Base-by-base conservation (phyloP, 768 basidiomycete species). In the Russula earlei region DNA sequence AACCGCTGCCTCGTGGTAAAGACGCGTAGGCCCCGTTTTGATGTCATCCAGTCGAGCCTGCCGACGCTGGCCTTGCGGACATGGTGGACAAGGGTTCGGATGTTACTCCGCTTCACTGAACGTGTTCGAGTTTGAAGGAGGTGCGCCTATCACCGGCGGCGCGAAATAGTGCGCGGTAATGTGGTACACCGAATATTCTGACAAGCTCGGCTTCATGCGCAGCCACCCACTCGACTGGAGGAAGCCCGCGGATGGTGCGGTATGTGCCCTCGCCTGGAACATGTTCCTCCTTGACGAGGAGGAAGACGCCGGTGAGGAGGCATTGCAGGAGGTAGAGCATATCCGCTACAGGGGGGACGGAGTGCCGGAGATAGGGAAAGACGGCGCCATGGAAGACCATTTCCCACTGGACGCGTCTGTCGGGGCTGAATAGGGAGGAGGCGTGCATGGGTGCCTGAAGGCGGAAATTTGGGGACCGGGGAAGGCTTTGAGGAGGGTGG, bases 391-490 rank as follows among this genome's bases (percentile, higher is more conserved):
- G 87, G 67, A 91, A 91, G 64, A 89, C 86, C 87, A 90, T 89
- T 68, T 90, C 81, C 88, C 89, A 91, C 67, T 90, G 87, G 44
- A 90, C 79, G 57, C 86, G 81, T 62, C 88, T 74, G 67, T 91
- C 86, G 11, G 87, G 87, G 47, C 84, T 85, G 72, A 91, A 91
- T 71, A 91, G 91, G 24, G 88, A 87, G 38, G 83, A 84, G 37
- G 88, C 87, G 60, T 90, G 82, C 55, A 82, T 75, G 8, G 88
- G 88, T 34, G 91, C 77, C 65, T 86, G 83, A 7, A 90, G 73
- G 44, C 76, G 82, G 63, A 87, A 72, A 64, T 81, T 77, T 55
- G 88, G 88, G 53, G 85, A 84, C 41, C 85, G 84, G 7, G 88
- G 87, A 43, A 90, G 76, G 61, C 78, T 76, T 15, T 82, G 77